Percentiles rank a stretch among this genome's conserved stretches.
phyloP scores from a whole-genome alignment of 2,329 filamentous ascomycete species.

The Colletotrichum destructivum region DNA sequence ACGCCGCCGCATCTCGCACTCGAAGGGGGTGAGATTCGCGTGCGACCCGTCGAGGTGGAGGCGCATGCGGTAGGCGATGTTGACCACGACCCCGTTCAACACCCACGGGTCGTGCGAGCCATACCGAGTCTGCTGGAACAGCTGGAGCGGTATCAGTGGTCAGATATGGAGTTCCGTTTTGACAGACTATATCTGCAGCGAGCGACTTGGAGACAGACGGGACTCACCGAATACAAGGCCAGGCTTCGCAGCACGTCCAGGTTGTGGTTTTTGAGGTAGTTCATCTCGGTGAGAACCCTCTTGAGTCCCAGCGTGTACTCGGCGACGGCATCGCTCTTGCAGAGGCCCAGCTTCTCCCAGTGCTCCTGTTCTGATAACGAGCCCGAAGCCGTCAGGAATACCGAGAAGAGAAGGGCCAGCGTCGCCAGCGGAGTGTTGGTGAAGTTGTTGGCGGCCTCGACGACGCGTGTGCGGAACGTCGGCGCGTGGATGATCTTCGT shows the following conservation, averaged over 20 bases:
- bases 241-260: constrained; percentile 50
- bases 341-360: constrained; percentile 61
- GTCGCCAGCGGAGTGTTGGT: constrained; percentile 60
- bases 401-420: constrained; percentile 15
- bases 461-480: constrained; percentile 75
- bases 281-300: constrained; percentile 63
- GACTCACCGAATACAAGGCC: constrained; percentile 13
- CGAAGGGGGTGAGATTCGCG: neutral
- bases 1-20: constrained; percentile 19
- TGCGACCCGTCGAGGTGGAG: constrained; percentile 67
- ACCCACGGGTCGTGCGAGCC: constrained; percentile 59
- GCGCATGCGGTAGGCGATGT: constrained; percentile 77
- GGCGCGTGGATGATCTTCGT: constrained; percentile 51
- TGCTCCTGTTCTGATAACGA: constrained; percentile 64
- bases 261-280: constrained; percentile 72
- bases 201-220: too few relatives aligned
- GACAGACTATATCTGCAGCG: neutral
- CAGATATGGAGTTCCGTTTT: too few relatives aligned
- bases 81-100: constrained; percentile 72
- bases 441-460: constrained; percentile 72
- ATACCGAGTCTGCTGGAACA: constrained; percentile 9
- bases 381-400: constrained; percentile 1
- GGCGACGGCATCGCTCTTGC: constrained; percentile 64
- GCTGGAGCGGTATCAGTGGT: neutral
- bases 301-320: constrained; percentile 67